Evolutionary conservation across 192 early-diverging fungal genomes (phyloP).

Genomic region (Linnemannia zychae): DNA sequence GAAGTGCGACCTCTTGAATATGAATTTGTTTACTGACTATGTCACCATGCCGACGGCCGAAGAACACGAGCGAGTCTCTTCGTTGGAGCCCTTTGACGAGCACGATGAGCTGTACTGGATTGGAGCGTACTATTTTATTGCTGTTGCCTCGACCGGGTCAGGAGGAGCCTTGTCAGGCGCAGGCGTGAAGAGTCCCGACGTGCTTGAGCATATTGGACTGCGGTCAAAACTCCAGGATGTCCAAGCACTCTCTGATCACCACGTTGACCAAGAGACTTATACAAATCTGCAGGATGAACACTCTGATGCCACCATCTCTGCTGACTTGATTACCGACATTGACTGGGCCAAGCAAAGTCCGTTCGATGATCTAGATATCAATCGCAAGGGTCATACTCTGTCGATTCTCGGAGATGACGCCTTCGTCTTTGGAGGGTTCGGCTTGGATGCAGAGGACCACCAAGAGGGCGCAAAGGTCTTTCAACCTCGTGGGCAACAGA

Average conservation of each 20-base stretch:
- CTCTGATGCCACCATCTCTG: background rate
- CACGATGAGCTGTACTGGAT: constrained; percentile 53
- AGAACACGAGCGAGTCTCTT: constrained; percentile 32
- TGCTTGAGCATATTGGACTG: constrained; percentile 23
- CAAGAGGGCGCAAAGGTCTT: constrained; percentile 31
- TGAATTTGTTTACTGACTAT: constrained; percentile 41
- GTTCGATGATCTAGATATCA: constrained; percentile 32
- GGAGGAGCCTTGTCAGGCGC: background rate
- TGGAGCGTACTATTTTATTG: constrained; percentile 49
- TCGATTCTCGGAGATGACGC: constrained; percentile 34
- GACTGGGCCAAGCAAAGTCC: constrained; percentile 27
- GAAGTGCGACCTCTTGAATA: constrained; percentile 44
- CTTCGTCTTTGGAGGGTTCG: constrained; percentile 44
- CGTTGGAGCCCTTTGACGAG: constrained; percentile 49
- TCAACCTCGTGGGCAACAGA: constrained; percentile 34
- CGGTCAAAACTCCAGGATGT: constrained; percentile 17
- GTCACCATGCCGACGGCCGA: constrained; percentile 19
- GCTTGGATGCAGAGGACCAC: constrained; percentile 23
- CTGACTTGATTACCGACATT: background rate
- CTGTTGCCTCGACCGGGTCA: constrained; percentile 25
- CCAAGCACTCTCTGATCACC: background rate
- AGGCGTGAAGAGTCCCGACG: constrained; percentile 25
- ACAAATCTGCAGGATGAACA: constrained; percentile 5
- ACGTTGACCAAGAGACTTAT: constrained; percentile 24
- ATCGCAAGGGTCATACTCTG: constrained; percentile 48